Percentiles rank a stretch among this genome's conserved stretches.
Evolutionary conservation across 176 grass and related monocot species (phyloP).

Genomic region (Poa annua): DNA sequence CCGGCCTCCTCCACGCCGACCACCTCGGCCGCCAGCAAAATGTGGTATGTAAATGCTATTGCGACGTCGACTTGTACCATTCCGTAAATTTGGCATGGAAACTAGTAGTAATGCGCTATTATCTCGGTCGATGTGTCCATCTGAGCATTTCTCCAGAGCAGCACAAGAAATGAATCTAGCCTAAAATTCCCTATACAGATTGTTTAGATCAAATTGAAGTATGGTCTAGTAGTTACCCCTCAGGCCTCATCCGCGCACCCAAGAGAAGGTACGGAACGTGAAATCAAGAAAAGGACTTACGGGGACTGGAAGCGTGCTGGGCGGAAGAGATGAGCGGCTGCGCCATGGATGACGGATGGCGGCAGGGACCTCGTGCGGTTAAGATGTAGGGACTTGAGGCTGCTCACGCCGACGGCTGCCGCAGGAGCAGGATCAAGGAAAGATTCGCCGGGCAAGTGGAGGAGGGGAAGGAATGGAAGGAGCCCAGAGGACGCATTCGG

Average conservation of each 20-base stretch:
- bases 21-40: too few species aligned
- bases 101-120: too few species aligned
- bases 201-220: constrained; percentile 1
- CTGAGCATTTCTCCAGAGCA: background rate
- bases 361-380: background rate
- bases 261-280: background rate
- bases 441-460: constrained; percentile 23
- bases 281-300: constrained; percentile 35
- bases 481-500: background rate
- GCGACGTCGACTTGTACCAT: too few species aligned
- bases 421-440: background rate
- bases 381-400: background rate
- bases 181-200: background rate
- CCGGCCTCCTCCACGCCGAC: too few species aligned
- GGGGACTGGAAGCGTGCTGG: background rate
- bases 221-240: background rate
- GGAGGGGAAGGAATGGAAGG: background rate
- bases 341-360: constrained; percentile 20
- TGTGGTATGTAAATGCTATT: too few species aligned
- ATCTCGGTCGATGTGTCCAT: background rate
- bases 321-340: constrained; percentile 20
- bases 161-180: constrained; percentile 10
- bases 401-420: background rate
- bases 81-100: too few species aligned
- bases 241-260: background rate